Base-by-base conservation (phyloP, 2,329 filamentous ascomycete species). In the Hysterium pulicare region DNA sequence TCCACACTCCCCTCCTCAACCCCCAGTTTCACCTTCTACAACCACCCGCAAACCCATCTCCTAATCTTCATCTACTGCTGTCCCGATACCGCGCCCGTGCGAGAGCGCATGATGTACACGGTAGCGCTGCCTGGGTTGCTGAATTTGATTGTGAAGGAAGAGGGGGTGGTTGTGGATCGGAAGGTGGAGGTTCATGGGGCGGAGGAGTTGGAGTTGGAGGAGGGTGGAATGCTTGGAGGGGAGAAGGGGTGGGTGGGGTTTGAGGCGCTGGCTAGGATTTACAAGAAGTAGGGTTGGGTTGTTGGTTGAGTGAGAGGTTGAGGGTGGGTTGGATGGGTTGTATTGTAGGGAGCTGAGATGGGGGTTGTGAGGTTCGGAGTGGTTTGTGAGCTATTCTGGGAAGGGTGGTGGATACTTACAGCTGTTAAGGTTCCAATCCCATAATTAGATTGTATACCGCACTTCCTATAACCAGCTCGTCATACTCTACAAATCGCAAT, bases 1-100 rank as follows among this genome's bases (percentile, higher is more conserved):
- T n/a, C n/a, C n/a, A n/a, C n/a, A n/a, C n/a, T 59, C n/a, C 53
- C 58, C 1, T 43, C 38, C 1, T 20, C 36, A 3, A 40, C 32
- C 2, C 59, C 59, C 7, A 57, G 46, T 6, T 58, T 58, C 40
- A 63, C 53, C 2, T 61, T 62, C 45, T 63, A 59, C 43, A 45
- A 40, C 5, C 58, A 62, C 26, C 36, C 49, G 5, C 34, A 46
- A 3, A 44, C 33, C 2, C 15, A 32, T 2, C 9, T 48, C 0
- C 38, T 58, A 6, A 54, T 57, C 38, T 61, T 62, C 45, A 57
- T 62, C 37, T 59, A 51, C 23, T 54, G 48, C 37, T 55, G 50
- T 2, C 59, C 58, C 0, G 57, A 61, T 33, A 42, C 32, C 7
- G 50, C 51, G 1, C 38, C 53, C 0, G 60, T 62, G 23, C 51